phyloP scores from a whole-genome alignment of 352 stramenopile species.

The Pythium phragmiticola region DNA sequence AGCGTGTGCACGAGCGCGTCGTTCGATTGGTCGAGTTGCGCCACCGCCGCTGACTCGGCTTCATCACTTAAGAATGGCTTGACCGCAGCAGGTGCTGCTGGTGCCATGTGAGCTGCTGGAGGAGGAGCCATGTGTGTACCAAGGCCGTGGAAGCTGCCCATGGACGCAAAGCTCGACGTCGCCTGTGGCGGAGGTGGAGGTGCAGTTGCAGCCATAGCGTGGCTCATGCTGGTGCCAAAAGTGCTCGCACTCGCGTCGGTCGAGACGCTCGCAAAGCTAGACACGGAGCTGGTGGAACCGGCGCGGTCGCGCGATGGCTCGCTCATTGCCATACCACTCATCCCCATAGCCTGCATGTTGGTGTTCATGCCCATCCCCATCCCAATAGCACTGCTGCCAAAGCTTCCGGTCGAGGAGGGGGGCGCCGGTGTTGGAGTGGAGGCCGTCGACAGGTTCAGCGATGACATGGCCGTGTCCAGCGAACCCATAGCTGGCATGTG shows the following conservation, averaged over 20 bases:
- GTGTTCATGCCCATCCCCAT: slow-evolving; percentile 1
- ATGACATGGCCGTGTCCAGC: not conserved
- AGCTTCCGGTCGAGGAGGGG: slow-evolving; percentile 12
- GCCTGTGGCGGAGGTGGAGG: not conserved
- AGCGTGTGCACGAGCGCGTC: slow-evolving; percentile 42
- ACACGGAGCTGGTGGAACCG: slow-evolving; percentile 21
- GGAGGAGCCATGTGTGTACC: not conserved
- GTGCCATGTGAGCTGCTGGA: not conserved
- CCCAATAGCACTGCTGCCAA: slow-evolving; percentile 2
- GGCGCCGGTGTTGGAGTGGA: not conserved
- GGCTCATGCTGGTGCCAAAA: not conserved
- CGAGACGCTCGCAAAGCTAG: slow-evolving; percentile 25
- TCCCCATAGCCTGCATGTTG: not conserved
- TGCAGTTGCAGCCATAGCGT: not conserved
- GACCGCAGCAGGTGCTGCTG: not conserved
- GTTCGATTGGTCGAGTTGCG: slow-evolving; percentile 61
- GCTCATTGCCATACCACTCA: not conserved
- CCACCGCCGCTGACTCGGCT: slow-evolving; percentile 47
- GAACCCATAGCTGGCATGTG: not conserved
- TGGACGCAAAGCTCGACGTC: slow-evolving; percentile 12
- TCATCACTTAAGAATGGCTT: slow-evolving; percentile 65
- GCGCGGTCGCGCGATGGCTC: slow-evolving; percentile 23
- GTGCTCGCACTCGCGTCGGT: slow-evolving; percentile 14
- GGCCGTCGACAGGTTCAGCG: slow-evolving; percentile 2
- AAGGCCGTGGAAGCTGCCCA: slow-evolving; percentile 28